A percentile compares a stretch with the other conserved stretches of the same genome.
Evolutionary conservation across 75 land plant genomes (phyloP).

Genomic region (Pinus albicaulis): DNA sequence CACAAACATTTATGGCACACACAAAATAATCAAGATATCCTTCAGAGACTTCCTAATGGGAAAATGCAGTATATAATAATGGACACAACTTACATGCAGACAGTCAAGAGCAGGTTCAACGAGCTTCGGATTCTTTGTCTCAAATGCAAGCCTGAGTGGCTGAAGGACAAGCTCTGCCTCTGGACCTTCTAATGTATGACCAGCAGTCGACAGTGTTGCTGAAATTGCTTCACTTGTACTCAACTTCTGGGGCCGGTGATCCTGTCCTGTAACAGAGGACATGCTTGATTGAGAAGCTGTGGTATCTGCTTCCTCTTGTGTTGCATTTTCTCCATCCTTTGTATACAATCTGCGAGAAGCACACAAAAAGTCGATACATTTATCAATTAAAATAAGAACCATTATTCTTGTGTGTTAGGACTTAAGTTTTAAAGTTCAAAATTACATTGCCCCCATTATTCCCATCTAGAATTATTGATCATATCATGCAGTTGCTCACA

Average conservation of each 20-base stretch:
- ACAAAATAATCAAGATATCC: not conserved
- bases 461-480: not conserved
- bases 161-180: conserved; percentile 80
- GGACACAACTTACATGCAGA: conserved; percentile 69
- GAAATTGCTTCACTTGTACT: conserved; percentile 34
- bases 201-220: conserved; percentile 67
- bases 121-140: conserved; percentile 86
- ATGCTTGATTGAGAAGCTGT: not conserved
- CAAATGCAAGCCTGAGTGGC: conserved; percentile 92
- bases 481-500: not conserved
- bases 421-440: not conserved
- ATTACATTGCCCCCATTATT: not conserved
- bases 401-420: not conserved
- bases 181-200: conserved; percentile 67
- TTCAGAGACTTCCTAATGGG: not conserved
- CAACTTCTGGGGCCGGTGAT: conserved; percentile 5
- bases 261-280: conserved; percentile 13
- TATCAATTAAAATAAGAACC: not conserved
- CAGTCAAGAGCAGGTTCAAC: conserved; percentile 94
- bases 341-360: conserved; percentile 6
- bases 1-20: not conserved
- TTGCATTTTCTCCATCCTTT: conserved; percentile 3
- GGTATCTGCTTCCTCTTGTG: conserved; percentile 6
- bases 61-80: not conserved
- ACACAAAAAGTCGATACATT: not conserved